These are phyloP conservation scores for Wolfiporia cocos DNA, from an alignment of 1,284 basidiomycete species.

Conservation along the genomic window DNA sequence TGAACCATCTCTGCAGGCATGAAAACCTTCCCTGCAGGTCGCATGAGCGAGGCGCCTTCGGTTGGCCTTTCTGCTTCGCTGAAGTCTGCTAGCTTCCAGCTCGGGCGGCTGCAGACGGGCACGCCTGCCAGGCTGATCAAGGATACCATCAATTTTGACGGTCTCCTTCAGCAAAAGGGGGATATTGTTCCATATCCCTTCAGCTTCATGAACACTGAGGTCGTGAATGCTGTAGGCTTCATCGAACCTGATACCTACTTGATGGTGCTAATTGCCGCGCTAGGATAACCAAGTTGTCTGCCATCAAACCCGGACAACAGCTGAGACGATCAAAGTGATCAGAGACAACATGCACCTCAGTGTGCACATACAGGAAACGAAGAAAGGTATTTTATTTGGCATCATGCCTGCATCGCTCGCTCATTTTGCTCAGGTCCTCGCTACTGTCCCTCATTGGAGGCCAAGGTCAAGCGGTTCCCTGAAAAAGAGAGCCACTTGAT, in stretches of 20 bases:
- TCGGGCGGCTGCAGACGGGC: conserved; percentile 84
- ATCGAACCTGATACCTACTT: too few relatives aligned
- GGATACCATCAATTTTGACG: conserved; percentile 63
- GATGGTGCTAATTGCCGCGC: neutral
- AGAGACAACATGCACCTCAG: conserved; percentile 70
- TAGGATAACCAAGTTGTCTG: conserved; percentile 67
- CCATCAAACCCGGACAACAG: conserved; percentile 71
- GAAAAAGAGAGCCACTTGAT: conserved; percentile 69
- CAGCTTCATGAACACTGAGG: conserved; percentile 34
- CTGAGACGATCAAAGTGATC: conserved; percentile 68
- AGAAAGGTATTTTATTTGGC: conserved; percentile 48
- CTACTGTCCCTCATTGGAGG: conserved; percentile 88
- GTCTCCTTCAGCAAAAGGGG: conserved; percentile 53
- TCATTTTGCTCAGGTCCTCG: conserved; percentile 55
- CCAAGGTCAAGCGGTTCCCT: conserved; percentile 78
- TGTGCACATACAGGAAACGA: conserved; percentile 83
- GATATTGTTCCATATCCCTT: conserved; percentile 60
- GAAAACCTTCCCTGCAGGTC: conserved; percentile 77
- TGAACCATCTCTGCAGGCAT: conserved; percentile 40
- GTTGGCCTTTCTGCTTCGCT: conserved; percentile 74
- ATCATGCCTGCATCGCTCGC: neutral
- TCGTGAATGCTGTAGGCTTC: conserved; percentile 34
- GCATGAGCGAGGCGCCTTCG: conserved; percentile 72
- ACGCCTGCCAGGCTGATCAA: conserved; percentile 79
- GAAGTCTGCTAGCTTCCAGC: conserved; percentile 67